phyloP scores from a whole-genome alignment of 495 filamentous ascomycete species.

The Gamarada debralockiae region DNA sequence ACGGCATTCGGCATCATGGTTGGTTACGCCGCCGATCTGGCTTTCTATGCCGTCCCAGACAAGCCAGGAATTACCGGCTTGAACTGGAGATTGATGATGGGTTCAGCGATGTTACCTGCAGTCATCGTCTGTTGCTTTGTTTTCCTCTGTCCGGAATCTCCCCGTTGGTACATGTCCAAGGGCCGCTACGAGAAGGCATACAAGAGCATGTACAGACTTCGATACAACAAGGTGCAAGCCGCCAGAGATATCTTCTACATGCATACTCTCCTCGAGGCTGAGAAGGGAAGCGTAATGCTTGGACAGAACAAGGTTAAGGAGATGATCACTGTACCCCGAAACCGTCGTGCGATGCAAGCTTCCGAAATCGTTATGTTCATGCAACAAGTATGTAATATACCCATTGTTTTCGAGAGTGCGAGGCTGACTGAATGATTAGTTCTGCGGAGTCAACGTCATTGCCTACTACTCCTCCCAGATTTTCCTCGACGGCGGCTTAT shows the following conservation, averaged over 20 bases:
- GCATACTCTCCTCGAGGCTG: conserved; percentile 66
- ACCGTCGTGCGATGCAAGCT: conserved; percentile 72
- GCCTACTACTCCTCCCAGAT: conserved; percentile 69
- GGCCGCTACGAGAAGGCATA: conserved; percentile 63
- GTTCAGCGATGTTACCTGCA: conserved; percentile 70
- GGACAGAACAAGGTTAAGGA: conserved; percentile 62
- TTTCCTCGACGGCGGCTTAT: conserved; percentile 56
- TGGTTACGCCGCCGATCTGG: conserved; percentile 68
- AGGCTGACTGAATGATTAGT: no score
- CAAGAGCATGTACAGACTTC: conserved; percentile 59
- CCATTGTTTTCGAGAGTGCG: no score
- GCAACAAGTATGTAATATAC: conserved; percentile 66
- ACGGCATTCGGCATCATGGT: conserved; percentile 80
- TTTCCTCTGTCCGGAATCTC: conserved; percentile 68
- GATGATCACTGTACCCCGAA: conserved; percentile 59
- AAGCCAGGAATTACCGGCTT: conserved; percentile 47
- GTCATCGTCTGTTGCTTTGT: conserved; percentile 66
- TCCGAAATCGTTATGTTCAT: conserved; percentile 81
- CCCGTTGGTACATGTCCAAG: conserved; percentile 69
- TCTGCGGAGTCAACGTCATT: conserved; percentile 49
- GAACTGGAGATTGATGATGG: conserved; percentile 87
- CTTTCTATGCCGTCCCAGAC: conserved; percentile 62
- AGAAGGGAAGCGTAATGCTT: conserved; percentile 48
- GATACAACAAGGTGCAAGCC: conserved; percentile 69
- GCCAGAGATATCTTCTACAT: conserved; percentile 83